A percentile compares a stretch with the other conserved stretches of the same genome.
These are phyloP conservation scores for Albugo candida DNA, from an alignment of 352 stramenopile genomes.

Conservation along the genomic window DNA sequence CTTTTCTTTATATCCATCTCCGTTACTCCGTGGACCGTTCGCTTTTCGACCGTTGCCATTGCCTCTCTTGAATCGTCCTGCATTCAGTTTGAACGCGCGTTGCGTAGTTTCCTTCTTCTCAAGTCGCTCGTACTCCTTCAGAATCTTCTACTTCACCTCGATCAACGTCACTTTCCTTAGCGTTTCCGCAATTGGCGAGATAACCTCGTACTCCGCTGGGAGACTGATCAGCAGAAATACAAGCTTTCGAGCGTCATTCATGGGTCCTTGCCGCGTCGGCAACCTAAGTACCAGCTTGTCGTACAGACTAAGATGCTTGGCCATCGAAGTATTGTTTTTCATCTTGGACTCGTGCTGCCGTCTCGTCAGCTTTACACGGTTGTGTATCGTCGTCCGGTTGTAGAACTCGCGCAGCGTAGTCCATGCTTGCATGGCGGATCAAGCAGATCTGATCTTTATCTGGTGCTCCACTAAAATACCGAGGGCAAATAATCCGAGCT, in stretches of 20 bases:
- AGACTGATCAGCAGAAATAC: constrained; percentile 12
- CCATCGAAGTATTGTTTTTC: constrained; percentile 4
- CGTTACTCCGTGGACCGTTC: neutral
- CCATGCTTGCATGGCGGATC: too few relatives aligned
- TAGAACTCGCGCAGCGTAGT: constrained; percentile 3
- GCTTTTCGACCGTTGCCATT: constrained; percentile 1
- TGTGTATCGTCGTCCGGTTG: constrained; percentile 13
- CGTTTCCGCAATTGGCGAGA: too few relatives aligned
- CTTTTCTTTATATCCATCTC: constrained; percentile 6
- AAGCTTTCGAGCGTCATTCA: constrained; percentile 11
- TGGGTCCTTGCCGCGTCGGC: constrained; percentile 8
- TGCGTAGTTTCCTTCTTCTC: constrained; percentile 3
- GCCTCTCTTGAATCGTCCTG: too few relatives aligned
- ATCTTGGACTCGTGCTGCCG: constrained; percentile 13
- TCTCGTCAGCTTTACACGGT: constrained; percentile 9
- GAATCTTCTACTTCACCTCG: too few relatives aligned
- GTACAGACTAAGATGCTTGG: constrained; percentile 8
- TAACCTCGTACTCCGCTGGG: constrained; percentile 8
- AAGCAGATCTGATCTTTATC: too few relatives aligned
- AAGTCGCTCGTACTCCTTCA: too few relatives aligned
- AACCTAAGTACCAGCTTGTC: constrained; percentile 11
- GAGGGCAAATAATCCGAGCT: too few relatives aligned
- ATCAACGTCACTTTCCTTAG: too few relatives aligned
- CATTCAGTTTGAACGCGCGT: neutral
- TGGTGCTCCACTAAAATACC: too few relatives aligned